Conservation (phyloP, 2,329 filamentous ascomycete species). For the Neonectria hederae region DNA sequence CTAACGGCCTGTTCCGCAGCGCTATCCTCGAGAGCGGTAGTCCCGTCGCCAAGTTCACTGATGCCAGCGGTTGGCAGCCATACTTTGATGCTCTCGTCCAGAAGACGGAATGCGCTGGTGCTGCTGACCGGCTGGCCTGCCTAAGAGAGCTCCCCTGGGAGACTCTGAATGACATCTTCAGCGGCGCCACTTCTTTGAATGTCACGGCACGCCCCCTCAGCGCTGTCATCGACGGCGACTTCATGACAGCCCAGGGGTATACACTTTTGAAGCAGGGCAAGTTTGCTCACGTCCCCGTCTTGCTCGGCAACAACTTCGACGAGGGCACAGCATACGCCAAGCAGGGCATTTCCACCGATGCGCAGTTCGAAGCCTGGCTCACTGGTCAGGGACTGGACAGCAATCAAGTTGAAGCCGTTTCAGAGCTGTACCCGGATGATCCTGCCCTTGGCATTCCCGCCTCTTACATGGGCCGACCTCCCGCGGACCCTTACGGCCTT, state of each 20-base stretch:
- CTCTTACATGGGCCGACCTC: conserved; percentile 47
- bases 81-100: conserved; percentile 45
- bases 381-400: conserved; percentile 34
- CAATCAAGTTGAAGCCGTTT: conserved; percentile 47
- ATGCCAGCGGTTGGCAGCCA: conserved; percentile 37
- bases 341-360: conserved; percentile 62
- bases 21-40: conserved; percentile 61
- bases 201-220: conserved; percentile 30
- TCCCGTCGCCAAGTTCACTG: conserved; percentile 42
- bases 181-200: conserved; percentile 31
- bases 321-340: conserved; percentile 68
- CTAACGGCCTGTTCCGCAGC: conserved; percentile 63
- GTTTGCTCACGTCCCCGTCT: conserved; percentile 71
- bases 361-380: conserved; percentile 54
- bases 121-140: conserved; percentile 42
- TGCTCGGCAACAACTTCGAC: conserved; percentile 70
- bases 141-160: conserved; percentile 45
- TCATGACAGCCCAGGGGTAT: conserved; percentile 55
- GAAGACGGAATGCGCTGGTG: conserved; percentile 36
- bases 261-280: conserved; percentile 64
- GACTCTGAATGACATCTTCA: conserved; percentile 45
- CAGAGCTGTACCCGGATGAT: conserved; percentile 60
- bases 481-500: conserved; percentile 47
- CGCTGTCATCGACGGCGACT: conserved; percentile 49
- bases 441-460: conserved; percentile 59